A percentile compares a stretch with the other conserved stretches of the same genome.
Evolutionary conservation across 306 rosid genomes (phyloP).

Genomic region (Gastrolobium bilobum): DNA sequence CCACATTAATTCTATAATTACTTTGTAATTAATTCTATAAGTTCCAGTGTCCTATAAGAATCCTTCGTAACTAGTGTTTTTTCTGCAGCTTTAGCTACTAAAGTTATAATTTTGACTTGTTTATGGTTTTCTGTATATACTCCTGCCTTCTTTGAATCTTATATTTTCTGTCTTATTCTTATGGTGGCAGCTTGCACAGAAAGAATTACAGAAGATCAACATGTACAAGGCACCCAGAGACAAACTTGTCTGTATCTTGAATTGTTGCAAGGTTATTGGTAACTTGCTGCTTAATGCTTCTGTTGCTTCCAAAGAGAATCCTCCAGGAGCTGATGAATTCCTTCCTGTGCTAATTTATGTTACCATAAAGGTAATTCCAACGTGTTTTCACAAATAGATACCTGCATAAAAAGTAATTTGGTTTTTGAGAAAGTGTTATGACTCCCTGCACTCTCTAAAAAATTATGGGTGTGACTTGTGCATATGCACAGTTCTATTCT

Average conservation of each 20-base stretch:
- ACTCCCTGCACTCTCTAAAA: slow-evolving; percentile 36
- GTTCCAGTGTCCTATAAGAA: not conserved
- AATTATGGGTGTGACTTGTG: slow-evolving; percentile 3
- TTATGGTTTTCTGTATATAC: slow-evolving; percentile 17
- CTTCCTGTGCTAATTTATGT: slow-evolving; percentile 98
- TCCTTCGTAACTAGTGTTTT: slow-evolving; percentile 29
- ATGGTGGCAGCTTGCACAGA: slow-evolving; percentile 91
- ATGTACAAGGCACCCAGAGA: slow-evolving; percentile 99
- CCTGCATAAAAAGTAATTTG: slow-evolving; percentile 2
- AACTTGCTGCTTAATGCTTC: slow-evolving; percentile 93
- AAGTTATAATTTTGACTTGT: slow-evolving; percentile 14
- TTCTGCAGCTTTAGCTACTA: slow-evolving; percentile 33
- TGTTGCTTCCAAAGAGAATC: slow-evolving; percentile 79
- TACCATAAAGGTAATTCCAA: slow-evolving; percentile 69
- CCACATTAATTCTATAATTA: no score
- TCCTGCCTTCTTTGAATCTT: slow-evolving; percentile 40
- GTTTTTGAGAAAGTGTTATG: not conserved
- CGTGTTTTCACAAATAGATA: slow-evolving; percentile 26
- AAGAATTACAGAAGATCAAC: slow-evolving; percentile 95
- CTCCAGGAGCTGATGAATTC: slow-evolving; percentile 97
- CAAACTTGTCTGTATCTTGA: slow-evolving; percentile 92
- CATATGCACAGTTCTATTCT: not conserved
- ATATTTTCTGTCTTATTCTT: slow-evolving; percentile 41
- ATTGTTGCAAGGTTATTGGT: slow-evolving; percentile 93
- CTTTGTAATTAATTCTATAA: no score